phyloP scores from a whole-genome alignment of 257 asterid species.

The Dorcoceras hygrometricum region DNA sequence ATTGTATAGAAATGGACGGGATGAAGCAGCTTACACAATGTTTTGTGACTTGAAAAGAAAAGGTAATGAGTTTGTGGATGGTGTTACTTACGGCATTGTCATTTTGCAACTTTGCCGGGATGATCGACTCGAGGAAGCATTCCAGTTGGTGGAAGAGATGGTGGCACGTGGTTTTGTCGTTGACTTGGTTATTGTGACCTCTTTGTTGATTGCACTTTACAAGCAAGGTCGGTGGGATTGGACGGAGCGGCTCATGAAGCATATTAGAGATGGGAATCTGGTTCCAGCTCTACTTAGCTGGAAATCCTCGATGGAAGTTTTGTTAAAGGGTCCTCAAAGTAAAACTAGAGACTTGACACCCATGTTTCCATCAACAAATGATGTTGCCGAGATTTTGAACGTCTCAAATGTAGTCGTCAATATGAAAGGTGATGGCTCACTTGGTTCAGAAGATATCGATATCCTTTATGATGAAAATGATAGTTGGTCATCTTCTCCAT shows the following conservation, averaged over 20 bases:
- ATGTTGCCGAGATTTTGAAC: conserved; percentile 51
- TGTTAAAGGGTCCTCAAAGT: conserved; percentile 57
- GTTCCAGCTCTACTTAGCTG: conserved; percentile 71
- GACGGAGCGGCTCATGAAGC: conserved; percentile 71
- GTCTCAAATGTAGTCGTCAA: conserved; percentile 28
- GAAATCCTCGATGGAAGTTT: conserved; percentile 78
- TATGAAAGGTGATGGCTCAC: conserved; percentile 18
- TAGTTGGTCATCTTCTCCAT: conserved; percentile 94
- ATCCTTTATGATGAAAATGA: conserved; percentile 36
- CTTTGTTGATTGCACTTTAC: conserved; percentile 61
- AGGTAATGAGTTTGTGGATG: conserved; percentile 71
- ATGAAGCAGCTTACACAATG: conserved; percentile 71
- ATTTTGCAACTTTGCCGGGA: conserved; percentile 67
- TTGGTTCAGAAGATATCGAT: conserved; percentile 25
- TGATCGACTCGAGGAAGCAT: conserved; percentile 58
- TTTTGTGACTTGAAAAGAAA: conserved; percentile 82
- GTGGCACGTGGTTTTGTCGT: conserved; percentile 77
- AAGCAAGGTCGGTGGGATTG: conserved; percentile 68
- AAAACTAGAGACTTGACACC: conserved; percentile 60
- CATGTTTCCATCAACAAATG: conserved; percentile 57
- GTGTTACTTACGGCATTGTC: conserved; percentile 73
- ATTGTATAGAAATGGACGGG: conserved; percentile 74
- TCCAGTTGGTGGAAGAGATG: conserved; percentile 87
- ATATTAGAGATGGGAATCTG: conserved; percentile 63
- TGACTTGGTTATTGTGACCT: conserved; percentile 76